Evolutionary conservation across 495 filamentous ascomycete species (phyloP).

Genomic region (Penicillium tannophilum): DNA sequence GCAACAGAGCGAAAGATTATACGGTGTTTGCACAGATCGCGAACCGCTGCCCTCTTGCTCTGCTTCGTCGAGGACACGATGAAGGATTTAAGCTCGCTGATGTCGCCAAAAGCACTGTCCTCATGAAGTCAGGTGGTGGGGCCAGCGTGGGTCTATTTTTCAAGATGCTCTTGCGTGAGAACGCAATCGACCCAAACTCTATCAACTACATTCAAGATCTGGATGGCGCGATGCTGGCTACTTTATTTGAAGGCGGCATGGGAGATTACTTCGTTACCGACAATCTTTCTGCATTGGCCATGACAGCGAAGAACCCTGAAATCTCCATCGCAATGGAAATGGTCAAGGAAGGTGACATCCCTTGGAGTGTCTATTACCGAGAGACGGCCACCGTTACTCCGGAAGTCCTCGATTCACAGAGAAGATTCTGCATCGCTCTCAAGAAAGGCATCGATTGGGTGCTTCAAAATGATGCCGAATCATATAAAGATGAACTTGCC

Average conservation of each 20-base stretch:
- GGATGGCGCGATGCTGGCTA: conserved; percentile 8
- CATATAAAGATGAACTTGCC: too few species aligned
- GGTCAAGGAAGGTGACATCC: conserved; percentile 12
- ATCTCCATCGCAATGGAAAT: conserved; percentile 7
- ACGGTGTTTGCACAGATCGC: conserved; percentile 16
- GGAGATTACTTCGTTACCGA: conserved; percentile 14
- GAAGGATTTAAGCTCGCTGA: conserved; percentile 4
- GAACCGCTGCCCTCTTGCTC: conserved; percentile 13
- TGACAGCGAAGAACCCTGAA: conserved; percentile 3
- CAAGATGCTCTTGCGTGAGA: conserved; percentile 8
- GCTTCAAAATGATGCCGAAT: too few species aligned
- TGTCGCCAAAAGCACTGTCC: conserved; percentile 6
- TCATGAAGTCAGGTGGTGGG: conserved; percentile 11
- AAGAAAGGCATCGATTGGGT: too few species aligned
- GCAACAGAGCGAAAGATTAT: conserved; percentile 9
- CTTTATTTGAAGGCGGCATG: conserved; percentile 12
- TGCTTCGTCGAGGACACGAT: conserved; percentile 6
- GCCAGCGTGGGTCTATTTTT: conserved; percentile 16
- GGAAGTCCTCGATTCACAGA: conserved; percentile 7
- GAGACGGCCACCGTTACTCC: conserved; percentile 12
- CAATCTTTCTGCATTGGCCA: conserved; percentile 10
- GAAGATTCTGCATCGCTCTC: background rate
- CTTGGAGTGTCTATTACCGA: conserved; percentile 15
- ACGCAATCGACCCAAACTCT: conserved; percentile 8
- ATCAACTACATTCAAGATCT: conserved; percentile 16